Evolutionary conservation across 495 filamentous ascomycete genomes (phyloP).

Genomic region (Aspergillus wentii): DNA sequence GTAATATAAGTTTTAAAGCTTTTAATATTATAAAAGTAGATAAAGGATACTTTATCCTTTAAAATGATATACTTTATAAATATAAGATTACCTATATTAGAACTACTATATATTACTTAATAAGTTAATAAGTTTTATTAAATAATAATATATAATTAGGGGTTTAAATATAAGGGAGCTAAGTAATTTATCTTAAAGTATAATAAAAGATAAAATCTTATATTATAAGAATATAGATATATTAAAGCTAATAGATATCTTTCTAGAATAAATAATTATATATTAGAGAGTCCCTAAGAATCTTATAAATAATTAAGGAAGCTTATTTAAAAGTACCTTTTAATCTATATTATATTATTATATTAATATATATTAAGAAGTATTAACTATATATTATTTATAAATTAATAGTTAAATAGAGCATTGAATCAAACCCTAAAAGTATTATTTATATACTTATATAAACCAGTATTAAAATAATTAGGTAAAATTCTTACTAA

Average conservation of each 20-base stretch:
- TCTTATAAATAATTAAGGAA: conserved; percentile 7
- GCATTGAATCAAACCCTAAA: conserved; percentile 2
- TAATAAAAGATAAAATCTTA: no score
- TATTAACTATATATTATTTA: conserved; percentile 2
- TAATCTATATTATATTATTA: conserved; percentile 1
- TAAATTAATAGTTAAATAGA: conserved; percentile 8
- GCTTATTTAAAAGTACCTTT: conserved; percentile 5
- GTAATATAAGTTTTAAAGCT: conserved; percentile 1
- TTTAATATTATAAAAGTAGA: conserved; percentile 5
- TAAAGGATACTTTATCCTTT: conserved; percentile 14
- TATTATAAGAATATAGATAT: no score
- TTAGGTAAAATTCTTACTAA: conserved; percentile 14
- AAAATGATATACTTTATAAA: conserved; percentile 27
- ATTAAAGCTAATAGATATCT: conserved; percentile 1
- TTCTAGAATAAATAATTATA: no score
- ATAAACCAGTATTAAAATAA: conserved; percentile 9
- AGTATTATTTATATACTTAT: conserved; percentile 2
- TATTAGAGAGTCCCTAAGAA: no score
- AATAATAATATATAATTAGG: conserved; percentile 9
- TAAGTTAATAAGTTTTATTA: conserved; percentile 17
- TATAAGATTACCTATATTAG: neutral
- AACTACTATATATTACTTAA: conserved; percentile 13
- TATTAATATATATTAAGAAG: neutral
- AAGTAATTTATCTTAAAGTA: no score
- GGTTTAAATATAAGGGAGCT: neutral